Conservation (phyloP, 2,329 filamentous ascomycete genomes). For the Tolypocladium capitatum region DNA sequence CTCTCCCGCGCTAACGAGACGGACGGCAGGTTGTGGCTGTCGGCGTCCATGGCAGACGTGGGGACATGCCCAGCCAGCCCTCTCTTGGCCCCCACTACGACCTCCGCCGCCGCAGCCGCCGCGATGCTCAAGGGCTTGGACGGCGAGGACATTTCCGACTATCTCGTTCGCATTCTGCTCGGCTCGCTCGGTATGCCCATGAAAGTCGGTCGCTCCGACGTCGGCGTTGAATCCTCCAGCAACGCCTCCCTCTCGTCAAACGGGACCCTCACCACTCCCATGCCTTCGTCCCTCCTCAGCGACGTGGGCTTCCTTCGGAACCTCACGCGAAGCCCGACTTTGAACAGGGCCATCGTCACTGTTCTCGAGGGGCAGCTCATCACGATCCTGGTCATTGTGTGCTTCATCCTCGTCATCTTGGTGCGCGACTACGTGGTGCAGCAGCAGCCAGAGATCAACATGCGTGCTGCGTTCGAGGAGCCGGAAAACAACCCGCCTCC, state of each 20-base stretch:
- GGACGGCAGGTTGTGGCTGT: constrained; percentile 15
- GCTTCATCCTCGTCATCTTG: constrained; percentile 91
- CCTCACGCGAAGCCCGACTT: constrained; percentile 51
- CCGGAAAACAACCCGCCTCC: constrained; percentile 16
- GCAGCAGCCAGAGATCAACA: constrained; percentile 85
- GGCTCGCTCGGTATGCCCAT: constrained; percentile 15
- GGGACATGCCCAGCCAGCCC: constrained; percentile 23
- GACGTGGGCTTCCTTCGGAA: constrained; percentile 43
- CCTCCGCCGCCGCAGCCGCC: constrained; percentile 16
- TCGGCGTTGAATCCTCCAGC: constrained; percentile 1
- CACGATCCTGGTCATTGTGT: constrained; percentile 78
- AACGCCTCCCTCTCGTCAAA: constrained; percentile 6
- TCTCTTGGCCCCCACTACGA: constrained; percentile 18
- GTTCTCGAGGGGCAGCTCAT: constrained; percentile 89
- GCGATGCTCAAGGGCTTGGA: constrained; percentile 15
- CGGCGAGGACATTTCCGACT: constrained; percentile 19
- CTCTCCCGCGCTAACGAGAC: constrained; percentile 12
- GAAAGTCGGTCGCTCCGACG: constrained; percentile 9
- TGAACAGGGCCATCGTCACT: constrained; percentile 72
- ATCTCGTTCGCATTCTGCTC: constrained; percentile 16
- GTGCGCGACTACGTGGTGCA: constrained; percentile 98
- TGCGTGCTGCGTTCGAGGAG: constrained; percentile 52
- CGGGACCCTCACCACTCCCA: constrained; percentile 1
- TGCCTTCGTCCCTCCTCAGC: constrained; percentile 34
- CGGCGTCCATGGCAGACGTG: constrained; percentile 12